Percentiles rank a stretch among this genome's conserved stretches.
phyloP scores from a whole-genome alignment of 192 early-diverging fungal species.

The Lunasporangiospora selenospora region DNA sequence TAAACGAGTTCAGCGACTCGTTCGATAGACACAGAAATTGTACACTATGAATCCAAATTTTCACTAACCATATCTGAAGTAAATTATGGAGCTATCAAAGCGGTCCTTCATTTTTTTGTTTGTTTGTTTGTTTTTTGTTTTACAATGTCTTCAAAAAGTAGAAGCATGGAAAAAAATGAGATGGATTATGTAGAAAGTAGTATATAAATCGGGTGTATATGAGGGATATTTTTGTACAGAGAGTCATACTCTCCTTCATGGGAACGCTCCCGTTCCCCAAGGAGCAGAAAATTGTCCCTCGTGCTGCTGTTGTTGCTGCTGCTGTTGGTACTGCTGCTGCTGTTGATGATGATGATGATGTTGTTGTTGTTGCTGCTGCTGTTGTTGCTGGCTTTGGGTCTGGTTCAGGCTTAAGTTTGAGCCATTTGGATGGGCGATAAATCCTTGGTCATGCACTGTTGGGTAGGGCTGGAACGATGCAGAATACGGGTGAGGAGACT shows the following conservation, averaged over 20 bases:
- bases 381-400: too few relatives aligned
- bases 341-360: background rate
- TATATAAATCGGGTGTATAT: background rate
- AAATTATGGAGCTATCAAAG: too few relatives aligned
- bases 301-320: slow-evolving; percentile 14
- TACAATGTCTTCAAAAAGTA: background rate
- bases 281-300: background rate
- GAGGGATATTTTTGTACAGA: slow-evolving; percentile 37
- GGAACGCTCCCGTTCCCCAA: background rate
- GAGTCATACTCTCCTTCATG: slow-evolving; percentile 25
- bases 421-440: too few relatives aligned
- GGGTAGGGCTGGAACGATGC: slow-evolving; percentile 22
- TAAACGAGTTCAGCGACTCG: slow-evolving; percentile 2
- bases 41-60: background rate
- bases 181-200: background rate
- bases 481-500: slow-evolving; percentile 35
- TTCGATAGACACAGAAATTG: too few relatives aligned
- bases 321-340: slow-evolving; percentile 18
- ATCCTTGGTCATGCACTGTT: slow-evolving; percentile 15
- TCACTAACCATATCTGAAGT: background rate
- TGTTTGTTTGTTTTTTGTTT: too few relatives aligned
- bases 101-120: too few relatives aligned
- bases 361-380: too few relatives aligned
- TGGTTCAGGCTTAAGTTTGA: too few relatives aligned
- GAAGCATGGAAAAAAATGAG: background rate